Percentiles rank a stretch among this genome's conserved stretches.
These are phyloP conservation scores for Actinomortierella wolfii DNA, from an alignment of 371 early-diverging fungal genomes.

Conservation along the genomic window DNA sequence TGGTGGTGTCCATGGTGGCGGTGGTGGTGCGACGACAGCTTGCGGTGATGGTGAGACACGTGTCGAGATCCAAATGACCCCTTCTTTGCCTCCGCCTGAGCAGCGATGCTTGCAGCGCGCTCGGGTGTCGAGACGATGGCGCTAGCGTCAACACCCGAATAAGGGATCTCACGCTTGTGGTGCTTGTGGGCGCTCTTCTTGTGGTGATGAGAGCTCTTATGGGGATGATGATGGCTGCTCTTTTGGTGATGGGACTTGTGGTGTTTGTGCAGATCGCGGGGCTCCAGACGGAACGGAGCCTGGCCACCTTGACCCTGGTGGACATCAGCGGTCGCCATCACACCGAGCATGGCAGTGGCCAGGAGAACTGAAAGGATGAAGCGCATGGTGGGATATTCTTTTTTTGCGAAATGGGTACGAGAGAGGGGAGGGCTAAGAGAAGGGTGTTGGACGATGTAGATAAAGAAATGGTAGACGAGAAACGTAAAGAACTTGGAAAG, in stretches of 20 bases:
- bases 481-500: no score
- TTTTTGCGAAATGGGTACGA: no score
- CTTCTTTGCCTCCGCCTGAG: no score
- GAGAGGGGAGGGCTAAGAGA: neutral
- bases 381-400: slow-evolving; percentile 13
- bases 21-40: slow-evolving; percentile 13
- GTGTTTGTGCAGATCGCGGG: slow-evolving; percentile 21
- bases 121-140: slow-evolving; percentile 6
- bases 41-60: slow-evolving; percentile 15
- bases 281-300: slow-evolving; percentile 32
- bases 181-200: neutral
- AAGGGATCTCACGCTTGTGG: slow-evolving; percentile 5
- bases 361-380: slow-evolving; percentile 34
- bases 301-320: slow-evolving; percentile 8
- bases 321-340: slow-evolving; percentile 26
- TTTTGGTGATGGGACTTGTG: slow-evolving; percentile 12
- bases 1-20: slow-evolving; percentile 9
- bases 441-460: neutral
- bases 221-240: slow-evolving; percentile 15
- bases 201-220: slow-evolving; percentile 2
- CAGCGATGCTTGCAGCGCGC: slow-evolving; percentile 4
- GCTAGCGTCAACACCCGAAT: neutral
- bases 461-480: no score
- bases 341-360: slow-evolving; percentile 29
- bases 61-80: no score